A percentile compares a stretch with the other conserved stretches of the same genome.
Conservation (phyloP, 495 filamentous ascomycete genomes). For the Talaromyces proteolyticus region DNA sequence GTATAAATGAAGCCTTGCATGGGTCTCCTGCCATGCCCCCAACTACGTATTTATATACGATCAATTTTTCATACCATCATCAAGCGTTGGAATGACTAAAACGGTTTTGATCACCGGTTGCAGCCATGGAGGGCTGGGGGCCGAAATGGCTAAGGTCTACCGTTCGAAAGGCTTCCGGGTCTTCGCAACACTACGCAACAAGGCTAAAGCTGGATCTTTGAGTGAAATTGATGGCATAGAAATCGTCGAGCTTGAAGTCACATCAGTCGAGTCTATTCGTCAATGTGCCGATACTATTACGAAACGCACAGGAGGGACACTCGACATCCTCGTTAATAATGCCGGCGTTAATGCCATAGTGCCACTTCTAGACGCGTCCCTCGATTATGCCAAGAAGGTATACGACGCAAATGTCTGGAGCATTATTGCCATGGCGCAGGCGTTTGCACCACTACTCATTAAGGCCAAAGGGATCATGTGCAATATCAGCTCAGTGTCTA, state of each 20-base stretch:
- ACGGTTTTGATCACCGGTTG: conserved; percentile 41
- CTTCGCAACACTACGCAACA: conserved; percentile 39
- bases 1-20: not conserved
- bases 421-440: conserved; percentile 26
- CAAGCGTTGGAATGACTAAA: not conserved
- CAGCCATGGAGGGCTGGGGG: conserved; percentile 36
- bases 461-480: conserved; percentile 22
- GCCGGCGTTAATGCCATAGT: conserved; percentile 23
- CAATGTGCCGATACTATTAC: conserved; percentile 6
- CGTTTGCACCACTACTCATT: conserved; percentile 36
- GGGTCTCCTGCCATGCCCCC: not conserved
- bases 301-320: conserved; percentile 12
- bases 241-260: conserved; percentile 28
- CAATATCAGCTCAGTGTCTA: conserved; percentile 19
- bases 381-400: conserved; percentile 28
- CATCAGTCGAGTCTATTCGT: conserved; percentile 20
- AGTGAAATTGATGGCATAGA: conserved; percentile 14
- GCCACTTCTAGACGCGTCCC: conserved; percentile 27
- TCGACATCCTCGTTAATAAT: conserved; percentile 40
- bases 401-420: conserved; percentile 41
- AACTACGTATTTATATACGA: not conserved
- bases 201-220: conserved; percentile 27
- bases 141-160: conserved; percentile 32
- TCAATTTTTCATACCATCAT: not conserved
- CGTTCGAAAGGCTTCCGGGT: conserved; percentile 29